These are phyloP conservation scores for Podospora didyma DNA, from an alignment of 495 filamentous ascomycete genomes.

Conservation along the genomic window DNA sequence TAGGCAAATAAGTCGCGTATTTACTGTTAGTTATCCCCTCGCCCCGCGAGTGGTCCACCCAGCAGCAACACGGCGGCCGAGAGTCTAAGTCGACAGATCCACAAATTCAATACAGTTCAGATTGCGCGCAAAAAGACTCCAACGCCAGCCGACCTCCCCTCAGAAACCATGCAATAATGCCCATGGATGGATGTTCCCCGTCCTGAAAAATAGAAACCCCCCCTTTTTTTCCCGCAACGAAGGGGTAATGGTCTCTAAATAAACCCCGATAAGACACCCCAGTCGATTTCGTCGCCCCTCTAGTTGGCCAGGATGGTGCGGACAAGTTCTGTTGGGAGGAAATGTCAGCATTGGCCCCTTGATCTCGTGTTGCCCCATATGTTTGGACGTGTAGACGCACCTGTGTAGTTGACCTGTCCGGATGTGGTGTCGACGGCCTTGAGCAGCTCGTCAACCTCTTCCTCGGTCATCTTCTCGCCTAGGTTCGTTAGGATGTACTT, in stretches of 20 bases:
- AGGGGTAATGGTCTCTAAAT: not conserved
- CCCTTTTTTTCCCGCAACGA: not conserved
- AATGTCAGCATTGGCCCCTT: not conserved
- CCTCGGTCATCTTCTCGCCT: conserved; percentile 98
- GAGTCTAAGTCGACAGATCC: conserved; percentile 9
- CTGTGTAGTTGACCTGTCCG: conserved; percentile 95
- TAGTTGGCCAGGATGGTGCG: conserved; percentile 93
- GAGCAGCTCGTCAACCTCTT: conserved; percentile 95
- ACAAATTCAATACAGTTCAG: conserved; percentile 29
- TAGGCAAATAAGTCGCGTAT: too few species aligned
- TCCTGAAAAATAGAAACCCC: not conserved
- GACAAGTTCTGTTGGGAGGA: conserved; percentile 65
- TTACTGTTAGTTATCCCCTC: too few species aligned
- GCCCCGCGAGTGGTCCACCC: not conserved
- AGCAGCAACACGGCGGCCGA: not conserved
- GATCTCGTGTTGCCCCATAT: too few species aligned
- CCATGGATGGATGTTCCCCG: too few species aligned
- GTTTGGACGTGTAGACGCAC: conserved; percentile 41
- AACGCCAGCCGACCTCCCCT: conserved; percentile 25
- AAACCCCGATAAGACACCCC: not conserved
- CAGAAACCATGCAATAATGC: too few species aligned
- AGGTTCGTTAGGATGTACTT: conserved; percentile 95
- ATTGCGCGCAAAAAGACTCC: conserved; percentile 28
- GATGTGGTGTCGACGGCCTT: conserved; percentile 93
- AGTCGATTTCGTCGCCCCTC: conserved; percentile 10